Evolutionary conservation across 2,329 filamentous ascomycete genomes (phyloP).

Genomic region (Botrytis tulipae): DNA sequence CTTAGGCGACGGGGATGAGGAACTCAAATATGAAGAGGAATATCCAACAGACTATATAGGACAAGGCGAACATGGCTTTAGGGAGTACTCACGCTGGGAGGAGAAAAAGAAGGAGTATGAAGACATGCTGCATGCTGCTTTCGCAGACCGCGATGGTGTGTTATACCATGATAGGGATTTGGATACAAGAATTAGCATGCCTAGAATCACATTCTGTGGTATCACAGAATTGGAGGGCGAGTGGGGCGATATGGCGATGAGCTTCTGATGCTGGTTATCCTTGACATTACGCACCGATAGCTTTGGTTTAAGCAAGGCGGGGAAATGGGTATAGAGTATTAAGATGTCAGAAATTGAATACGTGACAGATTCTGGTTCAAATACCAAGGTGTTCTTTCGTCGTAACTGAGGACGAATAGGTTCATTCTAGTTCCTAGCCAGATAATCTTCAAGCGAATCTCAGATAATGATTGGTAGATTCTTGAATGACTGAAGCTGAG

Average conservation of each 20-base stretch:
- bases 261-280: not conserved
- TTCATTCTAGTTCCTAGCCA: no score
- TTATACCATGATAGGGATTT: not conserved
- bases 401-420: no score
- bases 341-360: no score
- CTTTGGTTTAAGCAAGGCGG: not conserved
- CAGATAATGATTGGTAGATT: no score
- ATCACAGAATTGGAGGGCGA: not conserved
- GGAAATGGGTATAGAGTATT: no score
- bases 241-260: not conserved
- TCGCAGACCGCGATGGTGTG: not conserved
- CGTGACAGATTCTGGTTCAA: no score
- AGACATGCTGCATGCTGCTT: not conserved
- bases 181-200: not conserved
- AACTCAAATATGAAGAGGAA: not conserved
- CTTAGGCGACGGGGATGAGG: not conserved
- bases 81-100: not conserved
- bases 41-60: not conserved
- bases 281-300: not conserved
- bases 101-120: not conserved
- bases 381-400: rapidly evolving
- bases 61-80: not conserved
- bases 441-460: no score
- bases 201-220: not conserved
- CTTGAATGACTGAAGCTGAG: no score